Percentiles rank a stretch among this genome's conserved stretches.
These are phyloP conservation scores for Sophora flavescens DNA, from an alignment of 306 rosid species.

Conservation along the genomic window DNA sequence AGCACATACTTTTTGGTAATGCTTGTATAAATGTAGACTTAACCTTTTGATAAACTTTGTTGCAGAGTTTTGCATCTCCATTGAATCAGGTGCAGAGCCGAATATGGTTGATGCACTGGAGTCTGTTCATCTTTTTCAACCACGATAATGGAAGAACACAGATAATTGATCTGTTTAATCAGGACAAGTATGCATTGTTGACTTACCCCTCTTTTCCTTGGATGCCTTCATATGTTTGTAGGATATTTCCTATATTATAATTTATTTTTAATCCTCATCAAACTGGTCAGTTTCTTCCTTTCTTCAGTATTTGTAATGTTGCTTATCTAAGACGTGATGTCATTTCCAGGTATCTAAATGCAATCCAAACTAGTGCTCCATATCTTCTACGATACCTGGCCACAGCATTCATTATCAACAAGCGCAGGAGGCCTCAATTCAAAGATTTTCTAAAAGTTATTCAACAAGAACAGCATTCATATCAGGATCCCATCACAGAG, in stretches of 20 bases:
- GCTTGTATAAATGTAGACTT: slow-evolving; percentile 16
- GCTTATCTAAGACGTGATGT: slow-evolving; percentile 30
- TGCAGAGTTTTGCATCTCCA: slow-evolving; percentile 87
- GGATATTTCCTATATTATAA: neutral
- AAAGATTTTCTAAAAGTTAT: slow-evolving; percentile 95
- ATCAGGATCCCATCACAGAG: slow-evolving; percentile 90
- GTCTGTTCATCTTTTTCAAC: slow-evolving; percentile 95
- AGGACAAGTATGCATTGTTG: slow-evolving; percentile 78
- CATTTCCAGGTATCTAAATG: slow-evolving; percentile 80
- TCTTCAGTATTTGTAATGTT: neutral
- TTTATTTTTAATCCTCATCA: slow-evolving; percentile 7
- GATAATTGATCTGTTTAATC: slow-evolving; percentile 91
- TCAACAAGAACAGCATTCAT: slow-evolving; percentile 92
- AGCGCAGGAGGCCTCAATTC: slow-evolving; percentile 93
- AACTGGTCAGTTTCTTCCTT: neutral
- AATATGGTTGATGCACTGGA: slow-evolving; percentile 99
- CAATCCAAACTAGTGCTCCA: slow-evolving; percentile 98
- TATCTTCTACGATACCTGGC: slow-evolving; percentile 94
- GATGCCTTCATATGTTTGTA: too few relatives aligned
- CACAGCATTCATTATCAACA: slow-evolving; percentile 95
- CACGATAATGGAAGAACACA: slow-evolving; percentile 94
- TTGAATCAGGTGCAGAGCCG: slow-evolving; percentile 91
- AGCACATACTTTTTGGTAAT: slow-evolving; percentile 8
- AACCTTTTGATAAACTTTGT: neutral
- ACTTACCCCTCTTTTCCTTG: neutral